Evolutionary conservation across 495 filamentous ascomycete species (phyloP), one percentile per base, ranked within the genome.

Genomic region (Usnea hakonensis): DNA sequence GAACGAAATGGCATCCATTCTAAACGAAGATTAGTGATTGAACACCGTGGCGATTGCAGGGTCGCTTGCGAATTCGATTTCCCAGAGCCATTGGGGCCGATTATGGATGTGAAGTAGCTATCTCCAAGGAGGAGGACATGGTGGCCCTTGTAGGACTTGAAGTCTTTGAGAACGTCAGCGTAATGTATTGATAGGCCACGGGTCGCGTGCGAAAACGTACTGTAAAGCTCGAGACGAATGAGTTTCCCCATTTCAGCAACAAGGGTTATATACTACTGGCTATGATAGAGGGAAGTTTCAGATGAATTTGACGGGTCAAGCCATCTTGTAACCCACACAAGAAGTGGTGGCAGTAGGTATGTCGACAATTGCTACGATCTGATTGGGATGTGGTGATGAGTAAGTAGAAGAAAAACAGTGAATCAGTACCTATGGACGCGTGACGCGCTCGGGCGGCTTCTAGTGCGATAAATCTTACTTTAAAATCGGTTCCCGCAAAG

Each of bases 1-100:
- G 76, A 99, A 99, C 54, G 94, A 99, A 65, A 99, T 99, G 66
- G 94, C 94, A 74, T 99, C 94, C 94, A 99, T 99, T 62, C 91
- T 96, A 52, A 17, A 65, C 33, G 53, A 60, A 32, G 23, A 32
- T 60, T 75, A 50, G 74, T 76, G 64, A 40, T 30, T 43, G 41
- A 60, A 62, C 32, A 13, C 17, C n/a, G n/a, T 26, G 32, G 59
- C 26, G 33, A 43, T 43, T 30, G 23, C 17, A 58, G 60, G 16
- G n/a, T 23, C 19, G 46, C 87, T 72, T 75, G 96, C 91, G 93
- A 97, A 72, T 99, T 99, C n/a, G 95, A 97, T 76, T 99, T 99
- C 36, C 94, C 94, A 54, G 95, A 97, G 76, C 94, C 94, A 89
- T 99, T 99, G 68, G 94, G 94, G 21, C 94, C 94, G 70, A 99